Base-by-base conservation (phyloP, 805 yeast genomes). In the Candida sanyiensis region DNA sequence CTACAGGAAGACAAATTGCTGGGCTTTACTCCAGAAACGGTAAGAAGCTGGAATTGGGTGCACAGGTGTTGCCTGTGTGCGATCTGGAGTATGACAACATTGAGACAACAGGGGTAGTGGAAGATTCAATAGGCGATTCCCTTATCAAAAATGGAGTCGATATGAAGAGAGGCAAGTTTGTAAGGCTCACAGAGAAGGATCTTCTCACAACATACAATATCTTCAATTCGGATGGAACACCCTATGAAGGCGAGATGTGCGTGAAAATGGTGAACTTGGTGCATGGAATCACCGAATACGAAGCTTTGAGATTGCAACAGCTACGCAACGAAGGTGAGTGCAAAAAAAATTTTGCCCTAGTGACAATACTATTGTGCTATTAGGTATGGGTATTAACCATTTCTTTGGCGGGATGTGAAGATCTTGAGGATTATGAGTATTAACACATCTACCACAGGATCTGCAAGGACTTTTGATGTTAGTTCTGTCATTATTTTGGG, bases 81-180 rank as follows among this genome's bases (percentile, higher is more conserved):
- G 59, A 59, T 12, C 43, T 50, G 2, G 58, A 54, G 26, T 74
- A 73, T 46, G 59, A 59, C 11, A 73, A 72, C 49, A 48, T 74
- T 28, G 69, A 67, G 22, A 51, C 66, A 4, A 52, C 67, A 0
- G 51, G 51, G 7, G 65, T 59, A 19, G 63, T 67, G 11, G 62
- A 69, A 8, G 60, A 54, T 7, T 70, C 72, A 0, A 48, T 65
- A 62, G 76, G 73, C 1, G 55, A 58, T 5, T 62, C 61, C 0
- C 53, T 79, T 35, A 68, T 80, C 28, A 61, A 62, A 21, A 53
- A 51, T 8, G 85, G 86, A 1, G 79, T 73, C 5, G 54, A 62
- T 7, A 65, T 62, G 0, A 51, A 57, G 8, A 58, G 53, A 33
- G 90, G 90, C 0, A 59, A 59, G 41, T 79, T 58, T 51, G 70